phyloP scores from a whole-genome alignment of 164 flowering plant species.

The Umbilicus rupestris region DNA sequence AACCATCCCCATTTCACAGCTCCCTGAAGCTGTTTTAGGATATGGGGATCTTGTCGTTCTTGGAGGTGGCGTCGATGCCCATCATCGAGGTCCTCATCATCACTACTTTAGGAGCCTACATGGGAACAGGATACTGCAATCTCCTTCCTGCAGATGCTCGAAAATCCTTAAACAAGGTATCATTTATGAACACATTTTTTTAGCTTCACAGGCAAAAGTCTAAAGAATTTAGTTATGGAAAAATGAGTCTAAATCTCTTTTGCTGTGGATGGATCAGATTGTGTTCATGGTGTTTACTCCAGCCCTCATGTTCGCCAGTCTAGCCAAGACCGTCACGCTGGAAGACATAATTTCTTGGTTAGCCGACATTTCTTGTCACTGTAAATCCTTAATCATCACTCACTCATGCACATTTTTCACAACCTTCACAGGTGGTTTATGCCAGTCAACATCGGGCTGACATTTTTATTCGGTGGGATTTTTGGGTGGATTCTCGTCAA shows the following conservation, averaged over 20 bases:
- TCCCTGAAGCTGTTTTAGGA: too few species aligned
- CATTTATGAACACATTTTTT: too few species aligned
- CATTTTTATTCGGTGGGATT: constrained; percentile 54
- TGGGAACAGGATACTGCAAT: constrained; percentile 53
- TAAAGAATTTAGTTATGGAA: neutral
- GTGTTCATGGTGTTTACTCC: constrained; percentile 69
- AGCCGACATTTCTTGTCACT: constrained; percentile 18
- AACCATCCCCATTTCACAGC: too few species aligned
- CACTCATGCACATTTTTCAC: neutral
- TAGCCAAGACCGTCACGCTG: constrained; percentile 49
- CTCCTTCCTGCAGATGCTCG: constrained; percentile 54
- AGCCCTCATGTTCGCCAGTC: constrained; percentile 43
- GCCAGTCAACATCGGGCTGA: constrained; percentile 69
- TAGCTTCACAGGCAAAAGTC: too few species aligned
- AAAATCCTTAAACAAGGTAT: constrained; percentile 67
- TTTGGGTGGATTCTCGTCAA: constrained; percentile 59
- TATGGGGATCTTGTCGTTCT: constrained; percentile 75
- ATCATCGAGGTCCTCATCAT: constrained; percentile 60
- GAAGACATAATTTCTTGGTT: constrained; percentile 46
- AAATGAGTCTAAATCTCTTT: neutral
- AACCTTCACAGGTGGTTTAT: constrained; percentile 75
- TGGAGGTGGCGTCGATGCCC: constrained; percentile 75
- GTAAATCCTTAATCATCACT: neutral
- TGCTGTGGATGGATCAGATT: constrained; percentile 27
- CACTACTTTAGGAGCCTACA: constrained; percentile 54